Evolutionary conservation across 352 stramenopile species (phyloP), one percentile per base, ranked within the genome.

Genomic region (Phytophthora colocasiae): DNA sequence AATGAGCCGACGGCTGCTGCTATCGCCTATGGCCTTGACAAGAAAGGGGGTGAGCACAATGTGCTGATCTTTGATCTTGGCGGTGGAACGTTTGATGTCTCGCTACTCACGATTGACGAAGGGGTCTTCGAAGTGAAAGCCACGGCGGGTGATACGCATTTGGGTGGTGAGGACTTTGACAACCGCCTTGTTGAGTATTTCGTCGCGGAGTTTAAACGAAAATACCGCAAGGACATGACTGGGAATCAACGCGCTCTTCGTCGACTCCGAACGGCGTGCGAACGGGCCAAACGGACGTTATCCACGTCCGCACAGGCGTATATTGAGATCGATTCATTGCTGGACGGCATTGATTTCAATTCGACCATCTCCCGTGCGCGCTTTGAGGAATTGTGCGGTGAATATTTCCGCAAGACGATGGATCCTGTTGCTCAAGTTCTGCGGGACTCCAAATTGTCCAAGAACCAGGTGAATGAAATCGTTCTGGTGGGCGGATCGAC

Each of bases 111-210:
- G 4, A 98, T 98, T 71, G 95, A 98, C 54, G 91, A 99, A 10
- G 96, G 95, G 38, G 98, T 98, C 70, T 98, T 99, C 68, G 93
- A 98, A 67, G 96, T 99, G 49, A 98, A 98, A 78, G 95, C 95
- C 14, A 99, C 96, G 1, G 92, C 88, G 22, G 96, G 96, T 58
- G 95, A 99, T 62, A 98, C 94, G 29, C 92, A 98, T 55, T 74
- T 98, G 54, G 93, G 93, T 15, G 95, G 93, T 36, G 92, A 98
- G 59, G 94, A 98, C 77, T 98, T 99, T 66, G 96, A 99, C 72
- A 98, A 98, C 68, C 83, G 86, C 41, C 82, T 99, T 31, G 94
- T 98, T 22, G 93, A 98, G 56, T 93, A 95, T 73, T 98, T 97
- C 50, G 76, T 95, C n/a, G 40, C 80, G 11, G 95, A 98, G 69